A percentile compares a stretch with the other conserved stretches of the same genome.
phyloP scores from a whole-genome alignment of 2,329 filamentous ascomycete genomes.

The Mycosphaerelloides madeirae region DNA sequence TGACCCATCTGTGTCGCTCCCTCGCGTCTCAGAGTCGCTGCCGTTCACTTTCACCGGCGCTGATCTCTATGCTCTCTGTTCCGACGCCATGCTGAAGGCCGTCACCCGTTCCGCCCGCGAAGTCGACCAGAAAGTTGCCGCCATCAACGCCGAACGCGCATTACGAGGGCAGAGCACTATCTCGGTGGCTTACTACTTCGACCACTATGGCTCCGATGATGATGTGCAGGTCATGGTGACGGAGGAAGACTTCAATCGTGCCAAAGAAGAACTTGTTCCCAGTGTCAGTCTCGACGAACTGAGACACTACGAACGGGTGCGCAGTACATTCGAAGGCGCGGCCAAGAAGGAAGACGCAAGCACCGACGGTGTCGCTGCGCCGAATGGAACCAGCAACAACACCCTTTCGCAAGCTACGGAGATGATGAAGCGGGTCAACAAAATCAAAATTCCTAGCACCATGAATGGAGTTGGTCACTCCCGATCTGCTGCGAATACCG shows the following conservation, averaged over 20 bases:
- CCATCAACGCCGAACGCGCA: constrained; percentile 53
- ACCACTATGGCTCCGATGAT: constrained; percentile 76
- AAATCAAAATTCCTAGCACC: constrained; percentile 3
- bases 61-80: constrained; percentile 94
- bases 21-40: constrained; percentile 66
- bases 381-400: constrained; percentile 4
- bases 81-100: constrained; percentile 97
- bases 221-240: constrained; percentile 85
- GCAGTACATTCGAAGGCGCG: constrained; percentile 72
- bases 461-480: constrained; percentile 3
- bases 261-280: constrained; percentile 81
- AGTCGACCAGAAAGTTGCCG: constrained; percentile 77
- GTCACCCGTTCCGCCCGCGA: constrained; percentile 82
- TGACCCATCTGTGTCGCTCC: constrained; percentile 70
- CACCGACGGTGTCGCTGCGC: constrained; percentile 17
- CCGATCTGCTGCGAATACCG: constrained; percentile 4
- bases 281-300: constrained; percentile 90
- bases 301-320: constrained; percentile 81
- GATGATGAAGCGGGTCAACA: constrained; percentile 15
- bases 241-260: constrained; percentile 80
- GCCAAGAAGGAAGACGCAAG: constrained; percentile 42
- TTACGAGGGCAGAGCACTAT: constrained; percentile 41
- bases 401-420: constrained; percentile 11
- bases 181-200: constrained; percentile 91
- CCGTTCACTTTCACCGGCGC: constrained; percentile 97